Evolutionary conservation across 1,139 yeast species (phyloP), one percentile per base, ranked within the genome.

Genomic region (Pichia sorboxylosa): DNA sequence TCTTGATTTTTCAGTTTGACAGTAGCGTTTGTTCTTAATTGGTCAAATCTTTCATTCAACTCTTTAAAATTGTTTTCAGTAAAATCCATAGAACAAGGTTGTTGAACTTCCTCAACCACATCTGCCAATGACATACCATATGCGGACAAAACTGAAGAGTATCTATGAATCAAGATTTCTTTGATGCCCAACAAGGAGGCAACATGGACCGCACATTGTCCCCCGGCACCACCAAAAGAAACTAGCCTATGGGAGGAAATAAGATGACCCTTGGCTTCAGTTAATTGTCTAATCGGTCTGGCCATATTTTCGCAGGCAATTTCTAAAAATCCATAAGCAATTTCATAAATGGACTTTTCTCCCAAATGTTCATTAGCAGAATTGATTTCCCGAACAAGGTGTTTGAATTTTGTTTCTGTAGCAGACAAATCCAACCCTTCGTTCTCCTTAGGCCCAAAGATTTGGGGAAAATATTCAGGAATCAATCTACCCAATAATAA

Each of bases 51-150:
- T 9, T 46, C 43, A 17, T 54, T 43, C 19, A 62, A 39, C 1
- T 45, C 50, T 2, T 44, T 30, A 24, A 52, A 39, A n/a, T 60
- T 55, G 2, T 47, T 49, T 2, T 49, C 52, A 8, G 51, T 52
- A 27, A 69, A 44, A 1, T 55, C 41, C 26, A 52, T 42, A 2
- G 68, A 58, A 25, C 68, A 60, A 0, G 85, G 85, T 22, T 73
- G 69, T 53, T 76, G 84, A 24, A 60, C 65, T 48, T 77, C 87
- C 41, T 76, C 75, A 6, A 74, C 73, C 31, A 68, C 69, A 50
- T 70, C 75, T n/a, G 47, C 76, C 21, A 70, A 49, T 7, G 66
- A 58, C 50, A 70, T 69, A 39, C 77, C 77, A 42, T 69, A 69
- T 2, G 76, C 75, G 4, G 75, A 68, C 10, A 70, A 46, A 17